Base-by-base conservation (phyloP, 495 filamentous ascomycete species). In the Lepidopterella palustris region DNA sequence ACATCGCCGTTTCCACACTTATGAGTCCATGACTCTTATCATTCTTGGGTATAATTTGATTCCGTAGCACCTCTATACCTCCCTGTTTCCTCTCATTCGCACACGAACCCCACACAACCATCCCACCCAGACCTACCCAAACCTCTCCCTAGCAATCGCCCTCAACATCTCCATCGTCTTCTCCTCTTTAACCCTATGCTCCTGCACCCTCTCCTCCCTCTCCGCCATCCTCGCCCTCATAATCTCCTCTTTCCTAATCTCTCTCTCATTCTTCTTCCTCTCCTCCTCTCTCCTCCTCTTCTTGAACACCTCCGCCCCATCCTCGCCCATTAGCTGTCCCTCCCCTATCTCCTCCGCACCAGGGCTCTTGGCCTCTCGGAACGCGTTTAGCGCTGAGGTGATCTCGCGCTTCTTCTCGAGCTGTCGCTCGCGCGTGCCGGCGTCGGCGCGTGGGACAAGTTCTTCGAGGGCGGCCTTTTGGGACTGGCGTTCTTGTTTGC, bases 371-470 rank as follows among this genome's bases (percentile, higher is more conserved):
- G 70, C 69, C 6, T 88, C 82, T 0, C 82, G 73, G 61, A 86
- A 89, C 20, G 72, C 73, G 5, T 76, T 71, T 73, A 86, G 80
- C 0, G 77, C 67, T 4, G 74, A 76, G 1, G 82, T 76, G 4
- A 68, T 72, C 56, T 86, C 84, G 10, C 74, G 75, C 49, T 84
- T 85, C 77, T 96, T 96, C 77, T 98, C 92, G 4, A 98, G 78
- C 55, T 83, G 82, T 8, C 92, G 83, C 72, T 95, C 93, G 25
- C 85, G 83, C 2, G 89, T 91, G 0, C 92, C 91, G 0, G 92
- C 74, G 50, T 92, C 90, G 0, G 92, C 89, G 13, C 90, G 87
- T 3, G 93, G 92, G 0, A 78, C 80, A 10, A 96, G 73, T 58
- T 97, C 92, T 9, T 96, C 91, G 0, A 91, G 78, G 0, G 75